These are phyloP conservation scores for Cryptococcus amylolentus DNA, from an alignment of 1,284 basidiomycete species.

Conservation along the genomic window DNA sequence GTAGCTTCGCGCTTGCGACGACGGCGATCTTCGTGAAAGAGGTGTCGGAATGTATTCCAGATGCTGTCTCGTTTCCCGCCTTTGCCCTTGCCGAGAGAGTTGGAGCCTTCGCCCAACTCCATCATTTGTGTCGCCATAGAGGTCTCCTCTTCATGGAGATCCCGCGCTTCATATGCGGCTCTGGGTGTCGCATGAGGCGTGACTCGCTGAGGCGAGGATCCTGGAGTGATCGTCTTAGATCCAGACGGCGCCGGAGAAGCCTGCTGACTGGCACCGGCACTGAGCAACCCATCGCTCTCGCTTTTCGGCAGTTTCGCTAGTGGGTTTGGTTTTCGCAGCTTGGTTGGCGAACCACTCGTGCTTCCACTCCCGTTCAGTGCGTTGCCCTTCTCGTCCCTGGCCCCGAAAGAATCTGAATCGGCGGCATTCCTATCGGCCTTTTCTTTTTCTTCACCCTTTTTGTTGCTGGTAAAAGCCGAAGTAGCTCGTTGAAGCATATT, in stretches of 20 bases:
- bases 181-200: neutral
- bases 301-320: conserved; percentile 24
- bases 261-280: neutral
- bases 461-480: conserved; percentile 56
- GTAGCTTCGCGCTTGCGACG: conserved; percentile 41
- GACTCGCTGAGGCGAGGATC: conserved; percentile 1
- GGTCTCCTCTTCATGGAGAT: no score
- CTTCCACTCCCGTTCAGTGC: neutral
- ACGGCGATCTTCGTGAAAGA: conserved; percentile 52
- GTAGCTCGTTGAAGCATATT: conserved; percentile 92
- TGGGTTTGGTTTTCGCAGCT: conserved; percentile 31
- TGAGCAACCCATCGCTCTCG: conserved; percentile 19
- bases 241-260: conserved; percentile 1
- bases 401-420: neutral
- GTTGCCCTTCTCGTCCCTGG: neutral
- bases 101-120: neutral
- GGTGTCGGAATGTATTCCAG: conserved; percentile 51
- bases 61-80: conserved; percentile 45
- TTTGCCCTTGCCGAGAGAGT: conserved; percentile 2
- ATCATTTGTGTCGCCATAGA: neutral
- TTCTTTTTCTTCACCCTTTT: conserved; percentile 18
- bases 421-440: conserved; percentile 1
- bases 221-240: conserved; percentile 3
- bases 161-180: neutral
- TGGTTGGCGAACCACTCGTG: conserved; percentile 35